Evolutionary conservation across 1,284 basidiomycete genomes (phyloP).

Genomic region (Jaminaea rosea): DNA sequence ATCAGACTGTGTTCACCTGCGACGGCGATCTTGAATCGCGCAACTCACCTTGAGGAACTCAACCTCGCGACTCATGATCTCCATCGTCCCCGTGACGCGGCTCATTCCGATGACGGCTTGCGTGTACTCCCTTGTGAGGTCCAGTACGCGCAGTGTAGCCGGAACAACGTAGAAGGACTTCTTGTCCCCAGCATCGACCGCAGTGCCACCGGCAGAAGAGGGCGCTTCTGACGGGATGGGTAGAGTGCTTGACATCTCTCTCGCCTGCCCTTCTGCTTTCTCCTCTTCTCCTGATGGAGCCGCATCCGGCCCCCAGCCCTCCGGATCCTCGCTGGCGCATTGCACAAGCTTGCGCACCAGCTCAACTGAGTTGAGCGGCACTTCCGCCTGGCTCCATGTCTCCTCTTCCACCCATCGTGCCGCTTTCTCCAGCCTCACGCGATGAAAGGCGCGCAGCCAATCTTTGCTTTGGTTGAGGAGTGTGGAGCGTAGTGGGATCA

Average conservation of each 20-base stretch:
- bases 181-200: slow-evolving; percentile 54
- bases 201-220: background rate
- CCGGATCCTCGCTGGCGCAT: slow-evolving; percentile 70
- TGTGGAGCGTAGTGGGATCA: slow-evolving; percentile 7
- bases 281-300: background rate
- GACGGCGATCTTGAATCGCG: background rate
- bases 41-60: slow-evolving; percentile 64
- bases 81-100: slow-evolving; percentile 65
- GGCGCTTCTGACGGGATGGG: background rate
- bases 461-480: slow-evolving; percentile 61
- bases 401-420: slow-evolving; percentile 88
- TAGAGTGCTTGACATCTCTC: background rate
- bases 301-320: slow-evolving; percentile 49
- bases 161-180: slow-evolving; percentile 55
- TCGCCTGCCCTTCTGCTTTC: background rate
- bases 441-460: slow-evolving; percentile 79
- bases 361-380: slow-evolving; percentile 60
- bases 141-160: slow-evolving; percentile 70
- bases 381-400: slow-evolving; percentile 73
- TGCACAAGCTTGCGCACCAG: slow-evolving; percentile 67
- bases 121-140: slow-evolving; percentile 74
- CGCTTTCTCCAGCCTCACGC: slow-evolving; percentile 66
- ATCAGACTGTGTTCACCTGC: no score
- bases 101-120: slow-evolving; percentile 78
- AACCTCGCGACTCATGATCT: slow-evolving; percentile 83